phyloP scores from a whole-genome alignment of 257 asterid genomes.

The Solanum neorickii region DNA sequence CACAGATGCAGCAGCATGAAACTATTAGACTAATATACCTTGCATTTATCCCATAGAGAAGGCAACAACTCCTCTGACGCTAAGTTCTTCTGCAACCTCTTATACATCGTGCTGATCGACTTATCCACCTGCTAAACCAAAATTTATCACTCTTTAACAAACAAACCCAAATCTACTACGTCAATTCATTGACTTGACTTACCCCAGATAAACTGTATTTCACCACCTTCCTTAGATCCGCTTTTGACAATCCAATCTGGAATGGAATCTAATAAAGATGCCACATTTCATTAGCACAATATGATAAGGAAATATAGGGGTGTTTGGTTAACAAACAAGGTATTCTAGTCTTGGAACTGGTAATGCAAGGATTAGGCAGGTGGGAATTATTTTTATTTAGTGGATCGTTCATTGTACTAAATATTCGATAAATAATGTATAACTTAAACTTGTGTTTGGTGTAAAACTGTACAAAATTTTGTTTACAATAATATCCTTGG shows the following conservation, averaged over 20 bases:
- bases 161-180: neutral
- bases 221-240: slow-evolving; percentile 81
- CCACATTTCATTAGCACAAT: neutral
- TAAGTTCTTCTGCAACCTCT: slow-evolving; percentile 78
- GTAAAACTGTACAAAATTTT: neutral
- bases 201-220: slow-evolving; percentile 91
- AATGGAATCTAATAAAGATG: slow-evolving; percentile 60
- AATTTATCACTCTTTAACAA: neutral
- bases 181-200: slow-evolving; percentile 17
- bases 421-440: neutral
- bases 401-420: neutral
- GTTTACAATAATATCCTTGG: neutral
- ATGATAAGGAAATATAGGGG: neutral
- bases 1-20: neutral
- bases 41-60: slow-evolving; percentile 96
- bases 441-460: neutral
- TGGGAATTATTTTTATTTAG: neutral
- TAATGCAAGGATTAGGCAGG: neutral
- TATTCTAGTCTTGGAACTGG: neutral
- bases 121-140: slow-evolving; percentile 65
- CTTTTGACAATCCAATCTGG: slow-evolving; percentile 82
- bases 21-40: slow-evolving; percentile 34
- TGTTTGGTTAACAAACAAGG: neutral
- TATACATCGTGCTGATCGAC: slow-evolving; percentile 68
- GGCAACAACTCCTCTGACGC: slow-evolving; percentile 90